Percentiles rank a stretch among this genome's conserved stretches.
Evolutionary conservation across 2,329 filamentous ascomycete species (phyloP).

Genomic region (Onygenales sp.): DNA sequence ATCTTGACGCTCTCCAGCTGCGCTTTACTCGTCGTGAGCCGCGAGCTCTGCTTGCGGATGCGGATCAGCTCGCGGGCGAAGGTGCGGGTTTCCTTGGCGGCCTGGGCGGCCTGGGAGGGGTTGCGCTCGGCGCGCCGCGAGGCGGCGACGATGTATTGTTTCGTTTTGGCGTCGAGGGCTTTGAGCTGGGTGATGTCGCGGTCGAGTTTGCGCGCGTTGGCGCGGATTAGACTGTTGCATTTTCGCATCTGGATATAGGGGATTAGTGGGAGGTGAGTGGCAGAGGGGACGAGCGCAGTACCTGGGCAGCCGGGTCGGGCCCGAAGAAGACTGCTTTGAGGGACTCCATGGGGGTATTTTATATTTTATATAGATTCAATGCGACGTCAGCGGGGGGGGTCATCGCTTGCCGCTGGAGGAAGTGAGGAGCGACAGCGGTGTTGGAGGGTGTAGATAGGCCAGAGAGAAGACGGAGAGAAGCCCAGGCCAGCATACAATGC

Average conservation of each 20-base stretch:
- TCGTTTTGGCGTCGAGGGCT: constrained; percentile 72
- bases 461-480: no score
- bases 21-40: constrained; percentile 78
- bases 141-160: constrained; percentile 72
- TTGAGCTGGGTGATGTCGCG: constrained; percentile 78
- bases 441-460: no score
- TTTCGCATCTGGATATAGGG: constrained; percentile 63
- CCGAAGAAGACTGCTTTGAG: constrained; percentile 80
- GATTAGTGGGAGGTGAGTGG: no score
- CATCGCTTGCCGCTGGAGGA: no score
- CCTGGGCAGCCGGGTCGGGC: constrained; percentile 88
- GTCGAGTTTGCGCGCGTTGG: constrained; percentile 88
- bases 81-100: constrained; percentile 69
- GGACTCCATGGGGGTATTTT: constrained; percentile 60
- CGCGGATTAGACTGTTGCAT: constrained; percentile 82
- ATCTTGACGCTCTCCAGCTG: constrained; percentile 89
- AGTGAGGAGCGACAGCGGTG: no score
- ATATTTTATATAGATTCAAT: neutral
- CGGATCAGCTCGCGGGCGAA: constrained; percentile 84
- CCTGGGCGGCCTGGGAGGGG: constrained; percentile 68
- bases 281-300: constrained; percentile 33
- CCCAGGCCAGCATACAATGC: no score
- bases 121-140: constrained; percentile 73
- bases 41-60: constrained; percentile 62
- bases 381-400: no score